These are phyloP conservation scores for Trichosporon coremiiforme DNA, from an alignment of 1,284 basidiomycete species.

Conservation along the genomic window DNA sequence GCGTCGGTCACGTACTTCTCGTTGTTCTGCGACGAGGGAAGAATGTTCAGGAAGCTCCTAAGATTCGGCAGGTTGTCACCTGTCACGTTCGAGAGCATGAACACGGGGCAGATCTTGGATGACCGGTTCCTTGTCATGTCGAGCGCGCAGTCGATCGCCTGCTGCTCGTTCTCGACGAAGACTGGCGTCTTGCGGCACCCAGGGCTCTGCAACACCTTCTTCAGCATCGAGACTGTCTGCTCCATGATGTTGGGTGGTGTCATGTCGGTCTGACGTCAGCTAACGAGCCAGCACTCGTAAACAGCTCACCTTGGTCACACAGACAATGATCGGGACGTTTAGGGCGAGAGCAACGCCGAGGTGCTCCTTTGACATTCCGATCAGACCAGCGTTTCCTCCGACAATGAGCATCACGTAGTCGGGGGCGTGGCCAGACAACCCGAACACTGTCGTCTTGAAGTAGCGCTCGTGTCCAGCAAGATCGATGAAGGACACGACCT, in stretches of 20 bases:
- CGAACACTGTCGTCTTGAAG: constrained; percentile 87
- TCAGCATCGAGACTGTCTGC: constrained; percentile 88
- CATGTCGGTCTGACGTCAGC: constrained; percentile 79
- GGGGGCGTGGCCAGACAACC: constrained; percentile 88
- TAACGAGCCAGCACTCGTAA: no score
- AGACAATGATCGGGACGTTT: constrained; percentile 89
- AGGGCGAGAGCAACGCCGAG: constrained; percentile 91
- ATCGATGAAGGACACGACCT: constrained; percentile 94
- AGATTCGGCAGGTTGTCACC: constrained; percentile 78
- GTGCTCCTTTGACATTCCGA: constrained; percentile 98
- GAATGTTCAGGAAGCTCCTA: constrained; percentile 79
- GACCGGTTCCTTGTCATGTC: constrained; percentile 69
- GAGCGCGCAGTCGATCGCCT: constrained; percentile 66
- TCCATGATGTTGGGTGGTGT: constrained; percentile 87
- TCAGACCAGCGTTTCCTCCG: constrained; percentile 88
- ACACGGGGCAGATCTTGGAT: constrained; percentile 80
- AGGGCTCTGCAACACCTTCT: constrained; percentile 89
- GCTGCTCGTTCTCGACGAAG: constrained; percentile 61
- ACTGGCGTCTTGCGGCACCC: constrained; percentile 73
- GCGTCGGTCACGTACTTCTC: constrained; percentile 81
- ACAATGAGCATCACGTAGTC: constrained; percentile 96
- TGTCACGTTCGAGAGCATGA: constrained; percentile 92
- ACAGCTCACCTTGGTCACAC: constrained; percentile 81
- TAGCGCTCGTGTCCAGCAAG: constrained; percentile 84
- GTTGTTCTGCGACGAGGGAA: constrained; percentile 76